phyloP scores from a whole-genome alignment of 306 rosid genomes.

The Luffa aegyptiaca region DNA sequence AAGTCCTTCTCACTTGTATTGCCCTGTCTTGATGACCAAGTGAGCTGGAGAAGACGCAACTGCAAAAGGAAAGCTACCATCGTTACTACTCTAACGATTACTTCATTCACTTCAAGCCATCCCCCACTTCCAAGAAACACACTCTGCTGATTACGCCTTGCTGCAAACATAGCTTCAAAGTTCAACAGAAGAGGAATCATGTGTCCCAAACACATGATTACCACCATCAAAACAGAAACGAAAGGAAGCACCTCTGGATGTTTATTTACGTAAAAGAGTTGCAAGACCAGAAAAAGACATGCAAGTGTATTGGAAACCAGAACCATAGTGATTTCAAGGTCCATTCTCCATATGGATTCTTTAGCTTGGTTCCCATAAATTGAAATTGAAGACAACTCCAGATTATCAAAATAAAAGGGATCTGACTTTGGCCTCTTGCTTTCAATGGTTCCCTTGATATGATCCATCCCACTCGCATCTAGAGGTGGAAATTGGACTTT shows the following conservation, averaged over 20 bases:
- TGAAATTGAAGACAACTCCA: constrained; percentile 47
- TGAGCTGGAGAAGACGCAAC: constrained; percentile 61
- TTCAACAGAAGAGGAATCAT: constrained; percentile 71
- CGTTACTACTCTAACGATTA: constrained; percentile 60
- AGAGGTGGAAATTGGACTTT: constrained; percentile 56
- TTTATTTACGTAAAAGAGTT: constrained; percentile 64
- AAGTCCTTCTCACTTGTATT: constrained; percentile 27
- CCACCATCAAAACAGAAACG: constrained; percentile 57
- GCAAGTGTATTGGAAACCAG: constrained; percentile 70
- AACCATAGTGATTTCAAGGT: constrained; percentile 64
- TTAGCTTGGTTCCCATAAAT: constrained; percentile 42
- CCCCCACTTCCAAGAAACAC: constrained; percentile 55
- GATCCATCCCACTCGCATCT: constrained; percentile 29
- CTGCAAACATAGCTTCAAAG: constrained; percentile 63
- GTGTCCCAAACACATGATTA: constrained; percentile 61
- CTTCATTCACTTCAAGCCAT: constrained; percentile 84
- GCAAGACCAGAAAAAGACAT: constrained; percentile 67
- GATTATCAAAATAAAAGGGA: constrained; percentile 49
- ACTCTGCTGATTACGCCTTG: constrained; percentile 30
- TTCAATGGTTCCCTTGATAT: constrained; percentile 53
- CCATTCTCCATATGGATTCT: constrained; percentile 75
- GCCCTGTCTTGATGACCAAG: constrained; percentile 62
- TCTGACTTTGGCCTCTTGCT: constrained; percentile 55
- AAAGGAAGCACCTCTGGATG: constrained; percentile 49
- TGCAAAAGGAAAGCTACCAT: constrained; percentile 76